Evolutionary conservation across 768 basidiomycete species (phyloP), one percentile per base, ranked within the genome.

Genomic region (Termitomyces sp.): DNA sequence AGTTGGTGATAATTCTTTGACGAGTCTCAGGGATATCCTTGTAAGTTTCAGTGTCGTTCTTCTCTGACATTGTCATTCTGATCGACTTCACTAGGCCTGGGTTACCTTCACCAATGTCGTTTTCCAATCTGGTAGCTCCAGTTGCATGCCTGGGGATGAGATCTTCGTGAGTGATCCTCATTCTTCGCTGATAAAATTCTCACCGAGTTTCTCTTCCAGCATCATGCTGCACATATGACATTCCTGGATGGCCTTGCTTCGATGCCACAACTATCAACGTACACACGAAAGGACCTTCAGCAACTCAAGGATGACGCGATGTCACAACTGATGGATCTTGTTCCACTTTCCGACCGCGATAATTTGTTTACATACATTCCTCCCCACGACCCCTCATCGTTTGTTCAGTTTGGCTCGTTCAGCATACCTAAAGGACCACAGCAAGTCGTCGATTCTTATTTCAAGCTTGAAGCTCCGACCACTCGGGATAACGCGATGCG

Each of bases 171-270:
- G 80, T 68, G 10, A 47, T 47, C 13, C 20, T n/a, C 34, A 10
- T 51, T 31, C 46, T 36, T 47, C 34, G 22, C 56, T 18, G 46
- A 16, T 14, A 24, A n/a, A 50, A 43, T 29, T 50, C 54, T 37
- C 53, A 13, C 26, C 20, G 24, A 37, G 26, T 63, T 68, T n/a
- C 62, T n/a, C 61, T 48, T 32, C 18, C 62, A 97, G 94, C 87
- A 91, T 66, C 93, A 99, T 66, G 95, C 90, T 5, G 95, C 94
- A 0, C 85, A 88, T 61, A 90, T 99, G 92, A 88, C 90, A 1
- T 84, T 93, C 65, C 74, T 98, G 20, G 97, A 99, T 68, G 94
- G 95, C 37, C 74, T 98, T 2, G 86, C 83, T 36, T 87, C 92
- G 3, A 75, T 93, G 18, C 87, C 91, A 48, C 89, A 90, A 67